A percentile compares a stretch with the other conserved stretches of the same genome.
These are phyloP conservation scores for Physcia stellaris DNA, from an alignment of 495 filamentous ascomycete species.

Conservation along the genomic window DNA sequence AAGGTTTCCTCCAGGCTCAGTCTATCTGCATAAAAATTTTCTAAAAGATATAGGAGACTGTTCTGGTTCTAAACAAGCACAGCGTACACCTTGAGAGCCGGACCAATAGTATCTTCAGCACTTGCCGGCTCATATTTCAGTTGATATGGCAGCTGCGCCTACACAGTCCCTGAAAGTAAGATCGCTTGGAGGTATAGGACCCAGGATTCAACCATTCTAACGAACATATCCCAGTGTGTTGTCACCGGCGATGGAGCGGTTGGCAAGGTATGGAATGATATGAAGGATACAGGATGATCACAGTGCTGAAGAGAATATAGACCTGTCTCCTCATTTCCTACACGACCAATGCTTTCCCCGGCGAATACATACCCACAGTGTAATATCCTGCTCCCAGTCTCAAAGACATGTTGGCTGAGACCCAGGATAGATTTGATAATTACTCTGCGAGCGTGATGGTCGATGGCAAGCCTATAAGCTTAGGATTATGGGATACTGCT, in stretches of 20 bases:
- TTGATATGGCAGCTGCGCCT: slow-evolving; percentile 47
- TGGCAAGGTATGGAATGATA: slow-evolving; percentile 59
- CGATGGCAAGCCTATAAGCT: slow-evolving; percentile 89
- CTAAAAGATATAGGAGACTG: too few relatives aligned
- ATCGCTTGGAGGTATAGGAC: too few relatives aligned
- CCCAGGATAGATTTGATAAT: slow-evolving; percentile 78
- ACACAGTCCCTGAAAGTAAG: slow-evolving; percentile 67
- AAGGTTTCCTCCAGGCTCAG: too few relatives aligned
- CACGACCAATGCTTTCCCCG: slow-evolving; percentile 97
- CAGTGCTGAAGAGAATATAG: slow-evolving; percentile 30
- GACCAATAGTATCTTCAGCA: too few relatives aligned
- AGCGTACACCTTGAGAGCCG: too few relatives aligned
- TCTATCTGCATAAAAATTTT: too few relatives aligned
- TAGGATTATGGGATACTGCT: slow-evolving; percentile 97
- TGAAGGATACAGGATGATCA: slow-evolving; percentile 1
- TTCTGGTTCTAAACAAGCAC: too few relatives aligned
- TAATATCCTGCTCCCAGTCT: slow-evolving; percentile 36
- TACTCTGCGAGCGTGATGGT: slow-evolving; percentile 99
- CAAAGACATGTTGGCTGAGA: slow-evolving; percentile 3
- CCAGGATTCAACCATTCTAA: too few relatives aligned
- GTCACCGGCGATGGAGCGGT: slow-evolving; percentile 98
- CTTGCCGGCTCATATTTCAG: too few relatives aligned
- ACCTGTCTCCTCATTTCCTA: slow-evolving; percentile 99
- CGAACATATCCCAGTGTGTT: slow-evolving; percentile 64
- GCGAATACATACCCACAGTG: slow-evolving; percentile 99